Base-by-base conservation (phyloP, 495 filamentous ascomycete genomes). In the Achaetomiella virescens region DNA sequence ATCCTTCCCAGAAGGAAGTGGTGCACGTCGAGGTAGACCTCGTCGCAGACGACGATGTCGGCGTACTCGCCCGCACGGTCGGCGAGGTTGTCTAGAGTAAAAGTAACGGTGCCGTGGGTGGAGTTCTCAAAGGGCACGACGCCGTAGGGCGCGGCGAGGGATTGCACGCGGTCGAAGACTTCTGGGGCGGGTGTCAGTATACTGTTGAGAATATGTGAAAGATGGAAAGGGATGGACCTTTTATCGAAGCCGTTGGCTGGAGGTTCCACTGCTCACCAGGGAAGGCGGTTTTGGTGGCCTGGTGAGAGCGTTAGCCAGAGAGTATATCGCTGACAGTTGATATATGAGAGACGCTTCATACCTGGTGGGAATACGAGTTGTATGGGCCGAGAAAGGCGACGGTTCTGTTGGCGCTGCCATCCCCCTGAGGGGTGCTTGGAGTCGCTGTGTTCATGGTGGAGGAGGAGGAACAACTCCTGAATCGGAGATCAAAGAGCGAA, bases 81-180 rank as follows among this genome's bases (percentile, higher is more conserved):
- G 57, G 89, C 88, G 51, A 98, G 79, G 50, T 91, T 81, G 68
- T 96, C 91, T 8, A 98, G 81, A 0, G 91, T 96, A 66, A 85
- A 82, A 22, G 92, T 82, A 38, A 98, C 95, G 41, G 84, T 84
- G 58, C 93, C 93, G 71, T 97, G 95, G 60, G 90, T 90, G 10
- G 86, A 91, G 72, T 98, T 98, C 70, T 98, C 93, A 72, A 95
- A 91, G 27, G 93, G 93, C 15, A 97, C 88, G 4, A 98, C 88
- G 56, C 90, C 92, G 63, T 82, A 86, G 55, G 76, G 69, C 0
- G 79, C 78, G 21, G 67, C 55, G 54, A 79, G 70, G 14, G 78
- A 74, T 69, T 96, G 90, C 18, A 96, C 85, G 15, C 81, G 77
- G 29, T 79, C 74, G 68, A 97, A 96, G 58, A 95, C 82, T 57